Percentiles rank a stretch among this genome's conserved stretches.
phyloP scores from a whole-genome alignment of 768 basidiomycete genomes.

The Serendipita indica region DNA sequence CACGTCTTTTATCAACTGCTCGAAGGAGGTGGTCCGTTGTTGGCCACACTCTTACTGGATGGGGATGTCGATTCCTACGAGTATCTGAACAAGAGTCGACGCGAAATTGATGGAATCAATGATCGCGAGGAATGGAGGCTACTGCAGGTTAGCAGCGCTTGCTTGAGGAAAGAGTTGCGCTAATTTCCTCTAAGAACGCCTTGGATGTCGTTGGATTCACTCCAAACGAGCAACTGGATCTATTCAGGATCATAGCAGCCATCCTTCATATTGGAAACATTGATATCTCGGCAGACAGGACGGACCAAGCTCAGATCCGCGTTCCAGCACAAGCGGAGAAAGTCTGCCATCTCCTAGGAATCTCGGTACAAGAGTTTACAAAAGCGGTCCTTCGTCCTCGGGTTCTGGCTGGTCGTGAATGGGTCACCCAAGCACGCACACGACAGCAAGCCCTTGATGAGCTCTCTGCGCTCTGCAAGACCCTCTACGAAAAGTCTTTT shows the following conservation, averaged over 20 bases:
- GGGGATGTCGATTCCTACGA: constrained; percentile 70
- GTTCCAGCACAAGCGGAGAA: constrained; percentile 61
- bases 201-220: constrained; percentile 85
- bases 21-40: constrained; percentile 52
- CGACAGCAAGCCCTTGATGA: constrained; percentile 87
- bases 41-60: constrained; percentile 61
- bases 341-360: constrained; percentile 81
- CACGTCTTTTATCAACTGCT: constrained; percentile 96
- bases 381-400: constrained; percentile 79
- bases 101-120: constrained; percentile 90
- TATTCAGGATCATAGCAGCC: constrained; percentile 88
- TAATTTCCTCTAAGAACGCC: constrained; percentile 37
- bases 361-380: constrained; percentile 75
- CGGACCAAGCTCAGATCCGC: constrained; percentile 64
- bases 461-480: constrained; percentile 81
- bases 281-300: constrained; percentile 56
- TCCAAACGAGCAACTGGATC: constrained; percentile 66
- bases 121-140: constrained; percentile 78
- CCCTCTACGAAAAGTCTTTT: constrained; percentile 93
- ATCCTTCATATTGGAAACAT: constrained; percentile 96
- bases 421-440: constrained; percentile 89
- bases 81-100: constrained; percentile 76
- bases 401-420: constrained; percentile 88
- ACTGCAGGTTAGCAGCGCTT: constrained; percentile 41
- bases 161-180: constrained; percentile 9